Base-by-base conservation (phyloP, 805 yeast genomes). In the Cyberlindnera galapagoensis region DNA sequence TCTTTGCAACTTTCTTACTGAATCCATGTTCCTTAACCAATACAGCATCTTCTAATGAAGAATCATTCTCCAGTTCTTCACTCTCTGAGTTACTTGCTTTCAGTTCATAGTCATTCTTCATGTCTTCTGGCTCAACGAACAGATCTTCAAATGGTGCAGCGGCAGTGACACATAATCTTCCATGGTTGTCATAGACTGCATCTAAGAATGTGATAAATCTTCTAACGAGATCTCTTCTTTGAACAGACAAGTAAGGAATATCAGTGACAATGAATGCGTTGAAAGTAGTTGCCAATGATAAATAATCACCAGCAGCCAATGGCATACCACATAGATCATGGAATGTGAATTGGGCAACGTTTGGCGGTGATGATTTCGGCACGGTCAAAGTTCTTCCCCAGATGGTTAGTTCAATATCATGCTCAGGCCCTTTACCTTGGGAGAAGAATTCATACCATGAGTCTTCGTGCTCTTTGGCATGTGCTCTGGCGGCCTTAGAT, bases 141-240 rank as follows among this genome's bases (percentile, higher is more conserved):
- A 92, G 69, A 38, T 81, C 80, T 27, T 76, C 75, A 52, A 87
- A 90, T 15, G 86, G 80, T 8, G 87, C 88, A 2, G 83, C 95
- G 0, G 87, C 80, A 0, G 97, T 86, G 21, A 87, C 90, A 2
- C 95, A 95, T 11, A 92, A 61, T 49, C 87, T 71, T 8, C 94
- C 83, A 46, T 85, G 88, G 34, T 80, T 80, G 56, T 92, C 97
- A 55, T 92, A 92, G 4, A 88, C 94, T 0, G 98, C 97, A 56
- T 92, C 98, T 34, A 92, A 59, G 47, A 92, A 92, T 0, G 95
- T 92, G 55, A 92, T 92, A 52, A 92, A 90, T 47, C 98, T 66
- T 51, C 97, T 70, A 16, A 88, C 85, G 43, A 80, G 71, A 49
- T 92, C 97, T 42, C 95, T 71, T 29, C 75, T 80, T 44, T 80